phyloP scores from a whole-genome alignment of 2,329 filamentous ascomycete species.

The Pseudogymnoascus sp. region DNA sequence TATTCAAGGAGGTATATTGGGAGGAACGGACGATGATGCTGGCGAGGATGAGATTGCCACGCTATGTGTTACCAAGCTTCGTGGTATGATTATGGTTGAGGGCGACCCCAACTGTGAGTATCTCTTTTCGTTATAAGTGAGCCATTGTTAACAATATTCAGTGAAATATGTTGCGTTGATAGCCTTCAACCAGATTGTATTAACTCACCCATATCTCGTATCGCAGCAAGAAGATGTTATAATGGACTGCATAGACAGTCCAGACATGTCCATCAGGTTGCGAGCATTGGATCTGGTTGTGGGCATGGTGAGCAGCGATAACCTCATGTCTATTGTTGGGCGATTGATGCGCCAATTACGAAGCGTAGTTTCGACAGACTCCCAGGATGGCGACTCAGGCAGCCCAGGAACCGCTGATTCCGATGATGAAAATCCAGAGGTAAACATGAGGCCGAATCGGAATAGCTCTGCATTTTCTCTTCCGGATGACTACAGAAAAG shows the following conservation, averaged over 20 bases:
- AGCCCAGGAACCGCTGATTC: slow-evolving; percentile 32
- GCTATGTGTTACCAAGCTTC: slow-evolving; percentile 83
- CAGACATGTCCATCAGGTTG: slow-evolving; percentile 90
- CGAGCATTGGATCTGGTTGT: slow-evolving; percentile 86
- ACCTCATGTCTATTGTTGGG: slow-evolving; percentile 74
- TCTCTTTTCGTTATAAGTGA: slow-evolving; percentile 15
- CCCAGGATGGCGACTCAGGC: slow-evolving; percentile 29
- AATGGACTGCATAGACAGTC: slow-evolving; percentile 88
- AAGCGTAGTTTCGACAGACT: slow-evolving; percentile 46
- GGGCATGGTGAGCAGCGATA: slow-evolving; percentile 87
- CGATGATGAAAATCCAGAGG: slow-evolving; percentile 49
- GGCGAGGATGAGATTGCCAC: slow-evolving; percentile 88
- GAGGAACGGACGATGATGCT: slow-evolving; percentile 66
- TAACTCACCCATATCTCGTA: slow-evolving; percentile 80
- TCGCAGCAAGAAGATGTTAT: slow-evolving; percentile 94
- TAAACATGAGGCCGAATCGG: slow-evolving; percentile 36
- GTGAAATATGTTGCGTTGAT: slow-evolving; percentile 96
- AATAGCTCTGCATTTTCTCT: slow-evolving; percentile 36
- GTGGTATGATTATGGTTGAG: slow-evolving; percentile 89
- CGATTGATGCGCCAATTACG: slow-evolving; percentile 82
- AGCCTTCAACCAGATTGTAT: slow-evolving; percentile 90
- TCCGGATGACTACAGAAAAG: slow-evolving; percentile 76
- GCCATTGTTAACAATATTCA: slow-evolving; percentile 30
- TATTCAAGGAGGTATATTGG: slow-evolving; percentile 90
- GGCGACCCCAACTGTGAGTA: slow-evolving; percentile 83